Evolutionary conservation across 192 early-diverging fungal genomes (phyloP).

Genomic region (Linnemannia elongata): DNA sequence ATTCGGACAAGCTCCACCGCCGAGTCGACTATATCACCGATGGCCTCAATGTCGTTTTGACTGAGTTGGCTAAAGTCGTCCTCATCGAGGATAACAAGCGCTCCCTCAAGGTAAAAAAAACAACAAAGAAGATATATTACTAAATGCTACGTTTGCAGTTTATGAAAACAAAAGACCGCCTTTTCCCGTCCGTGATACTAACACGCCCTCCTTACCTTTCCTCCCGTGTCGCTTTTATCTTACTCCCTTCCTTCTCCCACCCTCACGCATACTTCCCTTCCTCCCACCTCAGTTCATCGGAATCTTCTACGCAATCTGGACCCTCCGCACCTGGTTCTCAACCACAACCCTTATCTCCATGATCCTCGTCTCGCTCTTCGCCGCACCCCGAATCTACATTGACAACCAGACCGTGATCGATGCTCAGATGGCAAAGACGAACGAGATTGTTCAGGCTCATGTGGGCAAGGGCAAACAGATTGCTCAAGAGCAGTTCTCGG

Average conservation of each 20-base stretch:
- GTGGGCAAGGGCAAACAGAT: conserved; percentile 36
- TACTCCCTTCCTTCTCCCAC: not conserved
- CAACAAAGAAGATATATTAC: not conserved
- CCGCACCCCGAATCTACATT: conserved; percentile 43
- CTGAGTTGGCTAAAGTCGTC: conserved; percentile 49
- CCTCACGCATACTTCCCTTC: not conserved
- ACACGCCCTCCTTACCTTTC: not conserved
- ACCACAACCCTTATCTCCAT: conserved; percentile 39
- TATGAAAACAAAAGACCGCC: not conserved
- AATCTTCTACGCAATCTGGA: conserved; percentile 49
- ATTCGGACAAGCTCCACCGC: conserved; percentile 35
- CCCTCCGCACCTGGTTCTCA: conserved; percentile 54
- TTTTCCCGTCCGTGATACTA: too few species aligned
- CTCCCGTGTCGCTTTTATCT: not conserved
- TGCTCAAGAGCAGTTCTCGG: conserved; percentile 25
- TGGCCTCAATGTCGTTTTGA: conserved; percentile 50
- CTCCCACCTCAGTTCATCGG: conserved; percentile 30
- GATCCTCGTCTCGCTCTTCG: conserved; percentile 40
- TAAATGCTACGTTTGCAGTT: not conserved
- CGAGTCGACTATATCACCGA: conserved; percentile 40
- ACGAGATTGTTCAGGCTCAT: conserved; percentile 27
- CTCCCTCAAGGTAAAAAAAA: conserved; percentile 31
- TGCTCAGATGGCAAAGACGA: conserved; percentile 41
- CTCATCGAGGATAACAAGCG: conserved; percentile 52
- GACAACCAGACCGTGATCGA: conserved; percentile 48